Evolutionary conservation across 257 asterid species (phyloP), one percentile per base, ranked within the genome.

Genomic region (Solanum commersonii): DNA sequence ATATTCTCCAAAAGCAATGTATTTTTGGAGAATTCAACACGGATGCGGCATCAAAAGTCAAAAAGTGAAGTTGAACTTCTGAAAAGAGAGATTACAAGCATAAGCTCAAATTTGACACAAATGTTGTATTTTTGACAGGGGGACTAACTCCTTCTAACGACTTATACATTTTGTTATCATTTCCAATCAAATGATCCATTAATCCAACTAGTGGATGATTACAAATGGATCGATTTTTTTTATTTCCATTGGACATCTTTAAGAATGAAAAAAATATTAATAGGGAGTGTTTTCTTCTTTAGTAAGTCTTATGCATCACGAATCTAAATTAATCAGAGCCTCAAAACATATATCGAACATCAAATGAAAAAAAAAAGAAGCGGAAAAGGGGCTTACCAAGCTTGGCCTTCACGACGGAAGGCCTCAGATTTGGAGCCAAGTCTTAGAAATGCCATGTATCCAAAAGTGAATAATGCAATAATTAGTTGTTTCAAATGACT

Each of bases 401-500:
- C 77, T 10, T 68, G 87, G 29, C 87, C 87, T 85, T 85, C 87
- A 22, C 77, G 87, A 27, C 42, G 87, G 81, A 85, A 85, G 20
- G 79, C 59, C 82, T 67, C 87, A 8, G 83, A 46, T 85, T 85
- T 85, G 18, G 82, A 65, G 42, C 87, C 87, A 85, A 85, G 37
- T 67, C 73, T 85, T 77, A 85, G 22, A 4, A 27, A 38, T 85
- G 87, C 87, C 87, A 85, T 85, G 67, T 46, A 46, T 81, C 65
- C 84, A 44, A 78, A 16, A 40, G 40, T 29, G 10, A 46, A 81
- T 56, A 20, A 46, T 46, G 42, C 18, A 81, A 46, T 27, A 25
- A 29, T 27, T 16, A 15, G 5, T 79, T 42, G 67, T 79, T 25
- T 79, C 15, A 44, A 81, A 16, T 72, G 29, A 46, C 40, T 27